phyloP scores from a whole-genome alignment of 2,329 filamentous ascomycete species.

The Phaeosphaeria sp. region DNA sequence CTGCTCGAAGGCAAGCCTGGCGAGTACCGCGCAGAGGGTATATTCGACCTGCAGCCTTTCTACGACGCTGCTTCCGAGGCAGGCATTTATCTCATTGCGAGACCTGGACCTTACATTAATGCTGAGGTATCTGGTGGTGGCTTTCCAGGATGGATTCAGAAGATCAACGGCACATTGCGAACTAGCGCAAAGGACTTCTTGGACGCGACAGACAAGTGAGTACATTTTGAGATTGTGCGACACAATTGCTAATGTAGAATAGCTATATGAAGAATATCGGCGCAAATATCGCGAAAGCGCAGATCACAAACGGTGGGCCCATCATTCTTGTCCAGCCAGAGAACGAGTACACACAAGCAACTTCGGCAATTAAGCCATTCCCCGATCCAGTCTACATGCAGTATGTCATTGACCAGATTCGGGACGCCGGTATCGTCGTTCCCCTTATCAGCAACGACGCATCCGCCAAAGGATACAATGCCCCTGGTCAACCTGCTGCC shows the following conservation, averaged over 20 bases:
- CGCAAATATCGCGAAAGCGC: slow-evolving; percentile 72
- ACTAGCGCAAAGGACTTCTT: slow-evolving; percentile 69
- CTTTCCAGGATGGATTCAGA: slow-evolving; percentile 80
- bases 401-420: slow-evolving; percentile 72
- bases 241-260: background rate
- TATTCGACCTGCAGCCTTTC: slow-evolving; percentile 76
- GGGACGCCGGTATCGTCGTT: slow-evolving; percentile 72
- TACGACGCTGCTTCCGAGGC: slow-evolving; percentile 76
- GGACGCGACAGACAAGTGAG: slow-evolving; percentile 68
- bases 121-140: slow-evolving; percentile 79
- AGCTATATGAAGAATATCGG: slow-evolving; percentile 69
- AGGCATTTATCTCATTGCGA: slow-evolving; percentile 77
- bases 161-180: slow-evolving; percentile 68
- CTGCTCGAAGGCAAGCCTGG: slow-evolving; percentile 76
- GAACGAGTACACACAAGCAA: slow-evolving; percentile 73
- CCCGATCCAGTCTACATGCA: slow-evolving; percentile 73
- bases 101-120: slow-evolving; percentile 77
- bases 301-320: slow-evolving; percentile 83
- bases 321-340: slow-evolving; percentile 81
- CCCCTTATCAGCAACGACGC: slow-evolving; percentile 80
- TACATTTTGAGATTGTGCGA: background rate
- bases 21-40: slow-evolving; percentile 71
- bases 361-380: slow-evolving; percentile 59
- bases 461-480: slow-evolving; percentile 64
- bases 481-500: slow-evolving; percentile 64